phyloP scores from a whole-genome alignment of 192 early-diverging fungal genomes.

The Coemansia sp. region DNA sequence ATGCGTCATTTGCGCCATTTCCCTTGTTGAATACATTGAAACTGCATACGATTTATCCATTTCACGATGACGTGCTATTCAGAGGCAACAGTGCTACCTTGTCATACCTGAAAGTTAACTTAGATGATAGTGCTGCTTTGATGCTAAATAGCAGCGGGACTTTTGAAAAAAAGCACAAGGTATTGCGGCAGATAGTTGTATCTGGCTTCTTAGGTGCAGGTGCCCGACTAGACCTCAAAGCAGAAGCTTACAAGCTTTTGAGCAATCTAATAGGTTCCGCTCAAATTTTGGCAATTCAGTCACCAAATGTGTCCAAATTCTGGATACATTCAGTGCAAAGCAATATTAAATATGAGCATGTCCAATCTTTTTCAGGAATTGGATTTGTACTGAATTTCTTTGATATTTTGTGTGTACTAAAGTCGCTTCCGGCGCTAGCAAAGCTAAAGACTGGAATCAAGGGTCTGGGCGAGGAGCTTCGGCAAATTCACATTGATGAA shows the following conservation, averaged over 20 bases:
- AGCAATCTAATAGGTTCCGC: neutral
- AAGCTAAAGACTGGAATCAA: neutral
- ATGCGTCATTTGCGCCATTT: neutral
- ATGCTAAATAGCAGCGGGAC: neutral
- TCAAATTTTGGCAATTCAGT: no score
- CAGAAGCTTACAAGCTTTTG: neutral
- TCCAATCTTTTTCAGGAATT: no score
- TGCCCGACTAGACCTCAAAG: neutral
- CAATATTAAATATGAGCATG: no score
- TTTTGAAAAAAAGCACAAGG: neutral
- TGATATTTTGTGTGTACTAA: neutral
- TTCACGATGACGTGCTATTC: conserved; percentile 6
- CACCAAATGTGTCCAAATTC: no score
- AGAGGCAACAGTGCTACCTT: neutral
- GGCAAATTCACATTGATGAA: neutral
- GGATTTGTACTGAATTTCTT: neutral
- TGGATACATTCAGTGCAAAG: no score
- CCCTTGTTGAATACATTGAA: neutral
- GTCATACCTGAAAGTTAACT: neutral
- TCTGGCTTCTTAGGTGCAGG: no score
- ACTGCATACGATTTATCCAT: neutral
- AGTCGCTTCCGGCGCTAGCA: neutral
- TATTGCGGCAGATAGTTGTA: neutral
- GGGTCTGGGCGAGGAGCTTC: neutral
- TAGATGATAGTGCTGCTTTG: neutral